Base-by-base conservation (phyloP, 2,329 filamentous ascomycete species). In the Tolypocladium cylindrosporum region DNA sequence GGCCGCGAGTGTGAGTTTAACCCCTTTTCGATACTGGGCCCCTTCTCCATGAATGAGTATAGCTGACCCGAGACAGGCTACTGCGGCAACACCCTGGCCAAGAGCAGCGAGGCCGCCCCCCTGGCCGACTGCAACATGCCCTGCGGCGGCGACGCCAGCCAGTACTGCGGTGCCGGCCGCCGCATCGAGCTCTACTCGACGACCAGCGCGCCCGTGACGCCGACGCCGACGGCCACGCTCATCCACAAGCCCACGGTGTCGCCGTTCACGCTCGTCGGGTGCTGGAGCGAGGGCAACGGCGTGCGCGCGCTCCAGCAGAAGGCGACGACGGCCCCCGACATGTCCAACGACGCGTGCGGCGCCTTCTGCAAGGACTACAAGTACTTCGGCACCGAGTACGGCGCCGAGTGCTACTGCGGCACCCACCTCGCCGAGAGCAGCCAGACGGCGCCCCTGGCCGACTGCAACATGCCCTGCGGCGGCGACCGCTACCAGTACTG, bases 1-100 rank as follows among this genome's bases (percentile, higher is more conserved):
- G 77, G 78, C 11, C 71, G 76, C 36, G 79, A 82, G 66, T 81
- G 78, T 74, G 59, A 70, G 71, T 67, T 16, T 24, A 27, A 19
- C 24, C 1, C 19, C 13, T 27, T 34, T 54, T n/a, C 41, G n/a
- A 51, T 41, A 31, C 4, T 3, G 6, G 13, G 13, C 37, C 37
- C 37, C 10, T 13, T 31, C 19, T 21, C 24, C 11, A 16, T 7
- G n/a, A 2, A 34, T 11, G n/a, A 14, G 16, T 14, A n/a, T 11
- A 4, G 10, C 31, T 51, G 31, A 51, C 48, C 13, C 7, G 19
- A 51, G 16, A 21, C 53, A 75, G 72, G 73, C 65, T 81, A 78
- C 62, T 82, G 79, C 65, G 78, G 77, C 40, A 76, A 80, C 62
- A 67, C 65, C 5, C 65, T 79, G 11, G 64, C 64, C 27, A 55